phyloP scores from a whole-genome alignment of 2,329 filamentous ascomycete genomes.

The Ophidiomyces ophidiicola region DNA sequence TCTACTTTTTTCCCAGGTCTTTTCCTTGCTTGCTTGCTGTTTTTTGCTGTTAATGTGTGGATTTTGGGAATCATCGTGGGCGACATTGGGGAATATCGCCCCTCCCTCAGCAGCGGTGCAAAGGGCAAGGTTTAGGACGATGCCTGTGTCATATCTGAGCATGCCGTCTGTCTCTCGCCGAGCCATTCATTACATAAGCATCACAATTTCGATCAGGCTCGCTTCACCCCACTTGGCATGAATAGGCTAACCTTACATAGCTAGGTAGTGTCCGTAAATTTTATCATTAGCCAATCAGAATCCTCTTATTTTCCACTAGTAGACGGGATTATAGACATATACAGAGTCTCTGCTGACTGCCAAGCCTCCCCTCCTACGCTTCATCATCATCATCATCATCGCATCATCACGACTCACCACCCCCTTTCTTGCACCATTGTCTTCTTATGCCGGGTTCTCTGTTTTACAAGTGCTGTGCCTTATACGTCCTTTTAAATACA shows the following conservation, averaged over 20 bases:
- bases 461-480: too few relatives aligned
- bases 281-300: too few relatives aligned
- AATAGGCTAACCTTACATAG: too few relatives aligned
- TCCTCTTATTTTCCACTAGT: too few relatives aligned
- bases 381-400: neutral
- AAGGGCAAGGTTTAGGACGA: neutral
- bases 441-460: neutral
- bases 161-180: neutral
- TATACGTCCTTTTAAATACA: too few relatives aligned
- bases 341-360: neutral
- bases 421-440: neutral
- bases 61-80: constrained; percentile 67
- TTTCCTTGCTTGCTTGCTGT: constrained; percentile 60
- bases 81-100: constrained; percentile 41
- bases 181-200: too few relatives aligned
- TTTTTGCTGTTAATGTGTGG: constrained; percentile 80
- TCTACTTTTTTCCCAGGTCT: constrained; percentile 80
- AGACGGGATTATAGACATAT: neutral
- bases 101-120: neutral
- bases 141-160: neutral
- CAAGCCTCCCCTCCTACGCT: constrained; percentile 9
- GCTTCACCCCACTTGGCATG: too few relatives aligned
- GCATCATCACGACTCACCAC: constrained; percentile 1
- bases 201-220: too few relatives aligned
- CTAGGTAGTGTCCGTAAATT: too few relatives aligned